phyloP scores from a whole-genome alignment of 768 basidiomycete genomes.

The Russula abietina region DNA sequence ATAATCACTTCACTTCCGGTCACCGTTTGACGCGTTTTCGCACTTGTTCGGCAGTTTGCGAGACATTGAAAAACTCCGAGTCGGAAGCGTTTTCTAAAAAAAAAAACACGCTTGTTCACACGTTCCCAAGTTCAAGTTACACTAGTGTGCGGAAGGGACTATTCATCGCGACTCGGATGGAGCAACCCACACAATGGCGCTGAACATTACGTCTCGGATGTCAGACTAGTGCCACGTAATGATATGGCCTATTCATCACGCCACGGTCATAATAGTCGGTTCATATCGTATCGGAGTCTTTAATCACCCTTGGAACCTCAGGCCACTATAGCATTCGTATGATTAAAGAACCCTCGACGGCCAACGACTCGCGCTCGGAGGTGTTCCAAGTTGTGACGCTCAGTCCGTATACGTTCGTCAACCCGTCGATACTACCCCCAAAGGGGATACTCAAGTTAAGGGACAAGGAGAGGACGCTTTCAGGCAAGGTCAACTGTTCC shows the following conservation, averaged over 20 bases:
- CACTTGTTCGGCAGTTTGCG: no score
- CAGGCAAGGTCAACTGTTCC: conserved; percentile 88
- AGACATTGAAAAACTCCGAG: no score
- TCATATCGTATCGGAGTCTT: neutral
- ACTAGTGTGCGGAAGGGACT: neutral
- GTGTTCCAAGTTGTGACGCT: conserved; percentile 89
- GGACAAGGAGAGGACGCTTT: conserved; percentile 63
- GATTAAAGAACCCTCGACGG: neutral
- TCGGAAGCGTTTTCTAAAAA: no score
- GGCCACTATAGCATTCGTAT: no score
- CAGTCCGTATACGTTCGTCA: conserved; percentile 81
- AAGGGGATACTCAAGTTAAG: conserved; percentile 29
- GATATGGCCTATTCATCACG: no score
- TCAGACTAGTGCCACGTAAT: neutral
- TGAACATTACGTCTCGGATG: neutral
- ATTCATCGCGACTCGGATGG: neutral
- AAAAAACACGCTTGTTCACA: no score
- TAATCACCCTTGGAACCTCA: no score
- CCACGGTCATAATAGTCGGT: neutral
- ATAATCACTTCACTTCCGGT: no score
- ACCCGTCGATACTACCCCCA: conserved; percentile 32
- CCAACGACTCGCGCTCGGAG: conserved; percentile 30
- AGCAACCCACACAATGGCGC: neutral
- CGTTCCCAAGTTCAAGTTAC: no score
- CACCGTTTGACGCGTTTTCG: no score